A percentile compares a stretch with the other conserved stretches of the same genome.
phyloP scores from a whole-genome alignment of 805 yeast species.

The Schwanniomyces vanrijiae region DNA sequence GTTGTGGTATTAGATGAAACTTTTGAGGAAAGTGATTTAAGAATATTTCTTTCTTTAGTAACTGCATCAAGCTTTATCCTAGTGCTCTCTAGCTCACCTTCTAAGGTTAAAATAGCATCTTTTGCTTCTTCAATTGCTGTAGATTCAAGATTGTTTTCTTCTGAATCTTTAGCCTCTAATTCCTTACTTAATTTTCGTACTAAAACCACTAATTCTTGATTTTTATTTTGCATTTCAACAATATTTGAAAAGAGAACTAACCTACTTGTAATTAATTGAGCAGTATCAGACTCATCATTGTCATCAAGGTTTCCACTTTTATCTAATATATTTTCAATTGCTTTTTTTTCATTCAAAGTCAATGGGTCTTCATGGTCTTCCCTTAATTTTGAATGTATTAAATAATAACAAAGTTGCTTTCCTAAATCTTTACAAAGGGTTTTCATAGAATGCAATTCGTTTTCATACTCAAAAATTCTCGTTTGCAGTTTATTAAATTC shows the following conservation, averaged over 20 bases:
- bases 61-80: slow-evolving; percentile 54
- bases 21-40: slow-evolving; percentile 30
- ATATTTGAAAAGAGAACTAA: slow-evolving; percentile 68
- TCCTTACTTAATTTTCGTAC: slow-evolving; percentile 71
- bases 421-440: slow-evolving; percentile 72
- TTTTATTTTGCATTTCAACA: slow-evolving; percentile 68
- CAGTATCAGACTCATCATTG: slow-evolving; percentile 61
- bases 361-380: slow-evolving; percentile 61
- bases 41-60: slow-evolving; percentile 68
- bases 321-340: slow-evolving; percentile 55
- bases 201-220: slow-evolving; percentile 66
- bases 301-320: slow-evolving; percentile 29
- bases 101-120: slow-evolving; percentile 63
- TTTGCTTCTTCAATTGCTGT: slow-evolving; percentile 62
- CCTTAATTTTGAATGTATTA: slow-evolving; percentile 63
- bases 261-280: slow-evolving; percentile 66
- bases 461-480: slow-evolving; percentile 41
- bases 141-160: slow-evolving; percentile 41
- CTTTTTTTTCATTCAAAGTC: slow-evolving; percentile 61
- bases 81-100: slow-evolving; percentile 54
- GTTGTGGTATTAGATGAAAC: not conserved
- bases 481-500: slow-evolving; percentile 34
- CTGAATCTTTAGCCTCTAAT: slow-evolving; percentile 63
- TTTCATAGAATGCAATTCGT: slow-evolving; percentile 48
- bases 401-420: slow-evolving; percentile 73